Evolutionary conservation across 371 early-diverging fungal genomes (phyloP).

Genomic region (Capillidium heterosporum): DNA sequence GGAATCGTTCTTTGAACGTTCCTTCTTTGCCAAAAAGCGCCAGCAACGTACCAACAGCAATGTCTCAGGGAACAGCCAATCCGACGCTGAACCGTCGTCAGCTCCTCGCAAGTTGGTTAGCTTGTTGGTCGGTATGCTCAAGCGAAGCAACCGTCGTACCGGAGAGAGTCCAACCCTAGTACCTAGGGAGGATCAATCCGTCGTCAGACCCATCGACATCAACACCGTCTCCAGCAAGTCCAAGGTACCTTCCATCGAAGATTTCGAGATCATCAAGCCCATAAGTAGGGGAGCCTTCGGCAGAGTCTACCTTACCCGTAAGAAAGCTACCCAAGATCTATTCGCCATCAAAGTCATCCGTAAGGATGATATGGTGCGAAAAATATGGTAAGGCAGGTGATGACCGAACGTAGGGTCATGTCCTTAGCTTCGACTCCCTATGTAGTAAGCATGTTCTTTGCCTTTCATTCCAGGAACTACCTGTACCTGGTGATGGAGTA

Average conservation of each 20-base stretch:
- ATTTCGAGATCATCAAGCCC: conserved; percentile 82
- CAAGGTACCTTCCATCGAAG: conserved; percentile 33
- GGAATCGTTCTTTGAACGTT: conserved; percentile 4
- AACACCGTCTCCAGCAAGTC: background rate
- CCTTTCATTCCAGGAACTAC: conserved; percentile 82
- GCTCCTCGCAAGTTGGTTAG: background rate
- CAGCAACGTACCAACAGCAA: background rate
- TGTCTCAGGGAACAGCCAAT: background rate
- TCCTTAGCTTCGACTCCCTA: conserved; percentile 74
- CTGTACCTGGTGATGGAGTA: conserved; percentile 92
- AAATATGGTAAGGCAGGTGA: conserved; percentile 81
- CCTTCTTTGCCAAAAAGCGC: background rate
- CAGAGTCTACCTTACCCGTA: conserved; percentile 71
- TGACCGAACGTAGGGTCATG: conserved; percentile 71
- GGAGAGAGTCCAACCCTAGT: background rate
- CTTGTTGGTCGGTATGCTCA: conserved; percentile 3
- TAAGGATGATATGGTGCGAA: conserved; percentile 80
- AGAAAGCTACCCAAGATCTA: conserved; percentile 65
- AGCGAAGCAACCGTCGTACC: background rate
- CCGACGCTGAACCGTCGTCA: background rate
- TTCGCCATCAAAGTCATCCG: conserved; percentile 78
- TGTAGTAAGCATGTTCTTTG: conserved; percentile 82
- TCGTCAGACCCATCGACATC: background rate
- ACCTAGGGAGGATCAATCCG: background rate
- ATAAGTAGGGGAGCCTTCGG: conserved; percentile 87